Evolutionary conservation across 441 rosid species (phyloP).

Genomic region (Mallotus repandus): DNA sequence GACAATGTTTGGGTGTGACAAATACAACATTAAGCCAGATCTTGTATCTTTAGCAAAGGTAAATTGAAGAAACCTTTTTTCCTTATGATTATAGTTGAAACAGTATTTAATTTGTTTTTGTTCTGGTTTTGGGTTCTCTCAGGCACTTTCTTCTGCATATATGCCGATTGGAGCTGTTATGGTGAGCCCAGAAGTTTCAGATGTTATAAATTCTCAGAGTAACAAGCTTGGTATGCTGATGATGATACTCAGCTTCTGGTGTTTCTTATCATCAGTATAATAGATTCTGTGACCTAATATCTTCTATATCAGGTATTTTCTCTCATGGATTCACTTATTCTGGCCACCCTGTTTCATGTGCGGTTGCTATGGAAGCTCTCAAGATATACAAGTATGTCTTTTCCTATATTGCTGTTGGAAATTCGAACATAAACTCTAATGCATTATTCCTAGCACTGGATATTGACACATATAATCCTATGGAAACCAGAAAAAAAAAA

Average conservation of each 20-base stretch:
- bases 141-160: slow-evolving; percentile 95
- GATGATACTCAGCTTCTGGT: slow-evolving; percentile 6
- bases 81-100: neutral
- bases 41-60: slow-evolving; percentile 95
- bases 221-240: slow-evolving; percentile 65
- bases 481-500: too few species aligned
- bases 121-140: slow-evolving; percentile 21
- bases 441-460: neutral
- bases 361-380: slow-evolving; percentile 81
- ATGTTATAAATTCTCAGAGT: slow-evolving; percentile 89
- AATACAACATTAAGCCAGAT: slow-evolving; percentile 79
- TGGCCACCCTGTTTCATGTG: slow-evolving; percentile 95
- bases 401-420: slow-evolving; percentile 15
- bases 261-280: neutral
- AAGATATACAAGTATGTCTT: slow-evolving; percentile 70
- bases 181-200: slow-evolving; percentile 77
- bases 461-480: neutral
- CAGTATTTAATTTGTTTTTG: slow-evolving; percentile 7
- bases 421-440: neutral
- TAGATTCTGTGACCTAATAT: slow-evolving; percentile 22
- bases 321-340: slow-evolving; percentile 98
- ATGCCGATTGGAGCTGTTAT: slow-evolving; percentile 93
- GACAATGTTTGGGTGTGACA: slow-evolving; percentile 93
- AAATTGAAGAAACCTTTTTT: slow-evolving; percentile 13
- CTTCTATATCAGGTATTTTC: slow-evolving; percentile 55